A percentile compares a stretch with the other conserved stretches of the same genome.
Evolutionary conservation across 2,329 filamentous ascomycete species (phyloP).

Genomic region (Aureobasidium subglaciale): DNA sequence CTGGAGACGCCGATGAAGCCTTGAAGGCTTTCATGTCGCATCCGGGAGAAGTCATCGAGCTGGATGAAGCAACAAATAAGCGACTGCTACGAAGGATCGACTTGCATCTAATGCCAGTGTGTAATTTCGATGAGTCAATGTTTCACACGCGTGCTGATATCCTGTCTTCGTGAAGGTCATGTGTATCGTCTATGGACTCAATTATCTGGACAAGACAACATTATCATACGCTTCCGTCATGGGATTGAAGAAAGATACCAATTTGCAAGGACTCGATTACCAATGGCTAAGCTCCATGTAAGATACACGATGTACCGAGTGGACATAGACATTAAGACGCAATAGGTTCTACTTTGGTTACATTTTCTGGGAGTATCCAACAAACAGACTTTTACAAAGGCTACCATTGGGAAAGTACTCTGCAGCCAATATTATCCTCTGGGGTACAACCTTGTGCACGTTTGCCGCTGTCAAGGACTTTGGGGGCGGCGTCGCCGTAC

Average conservation of each 20-base stretch:
- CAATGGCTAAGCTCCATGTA: slow-evolving; percentile 35
- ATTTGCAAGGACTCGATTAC: slow-evolving; percentile 40
- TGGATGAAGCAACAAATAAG: slow-evolving; percentile 52
- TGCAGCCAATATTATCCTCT: slow-evolving; percentile 56
- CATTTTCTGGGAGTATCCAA: slow-evolving; percentile 59
- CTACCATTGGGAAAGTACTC: slow-evolving; percentile 62
- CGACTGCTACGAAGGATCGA: slow-evolving; percentile 56
- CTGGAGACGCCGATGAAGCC: slow-evolving; percentile 54
- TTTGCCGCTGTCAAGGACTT: slow-evolving; percentile 58
- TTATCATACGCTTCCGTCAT: slow-evolving; percentile 47
- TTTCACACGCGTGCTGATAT: slow-evolving; percentile 28
- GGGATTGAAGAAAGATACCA: slow-evolving; percentile 38
- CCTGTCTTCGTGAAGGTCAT: slow-evolving; percentile 26
- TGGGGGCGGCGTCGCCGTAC: slow-evolving; percentile 54
- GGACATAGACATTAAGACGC: background rate
- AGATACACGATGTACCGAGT: background rate
- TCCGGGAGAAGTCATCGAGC: slow-evolving; percentile 44
- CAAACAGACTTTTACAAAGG: slow-evolving; percentile 56
- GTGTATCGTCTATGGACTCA: slow-evolving; percentile 51
- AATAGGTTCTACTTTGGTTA: slow-evolving; percentile 47
- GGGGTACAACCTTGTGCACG: slow-evolving; percentile 54
- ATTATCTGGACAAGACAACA: slow-evolving; percentile 55
- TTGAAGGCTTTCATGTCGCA: slow-evolving; percentile 47
- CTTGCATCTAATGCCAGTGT: slow-evolving; percentile 51
- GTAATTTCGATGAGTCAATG: background rate